Evolutionary conservation across 305 asterid species (phyloP).

Genomic region (Fraxinus sp.): DNA sequence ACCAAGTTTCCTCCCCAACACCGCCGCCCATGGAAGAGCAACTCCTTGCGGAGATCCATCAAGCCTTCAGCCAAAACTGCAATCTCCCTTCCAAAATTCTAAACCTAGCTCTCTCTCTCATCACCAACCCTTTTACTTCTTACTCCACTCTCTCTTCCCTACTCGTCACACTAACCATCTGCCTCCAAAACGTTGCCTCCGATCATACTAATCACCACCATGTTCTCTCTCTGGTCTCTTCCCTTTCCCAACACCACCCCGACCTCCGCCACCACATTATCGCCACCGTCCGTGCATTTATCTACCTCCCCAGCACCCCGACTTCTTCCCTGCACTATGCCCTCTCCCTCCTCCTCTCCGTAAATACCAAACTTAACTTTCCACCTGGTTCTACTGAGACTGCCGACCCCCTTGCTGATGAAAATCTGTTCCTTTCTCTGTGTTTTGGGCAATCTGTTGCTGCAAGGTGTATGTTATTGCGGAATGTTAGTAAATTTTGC

Average conservation of each 20-base stretch:
- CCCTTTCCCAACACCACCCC: conserved; percentile 45
- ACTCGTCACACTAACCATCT: conserved; percentile 40
- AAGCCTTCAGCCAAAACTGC: neutral
- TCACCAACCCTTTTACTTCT: conserved; percentile 65
- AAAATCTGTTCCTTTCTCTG: conserved; percentile 65
- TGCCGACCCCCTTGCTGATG: conserved; percentile 43
- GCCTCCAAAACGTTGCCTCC: conserved; percentile 35
- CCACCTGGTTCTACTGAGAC: conserved; percentile 21
- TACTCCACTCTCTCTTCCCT: conserved; percentile 41
- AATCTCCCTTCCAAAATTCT: conserved; percentile 17
- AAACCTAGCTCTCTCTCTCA: conserved; percentile 45
- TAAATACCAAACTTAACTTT: neutral
- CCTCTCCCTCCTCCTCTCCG: conserved; percentile 44
- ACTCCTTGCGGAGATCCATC: neutral
- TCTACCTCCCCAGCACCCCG: conserved; percentile 41
- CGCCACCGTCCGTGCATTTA: conserved; percentile 37
- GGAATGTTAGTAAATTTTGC: conserved; percentile 48
- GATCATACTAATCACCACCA: conserved; percentile 11
- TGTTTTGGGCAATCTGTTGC: conserved; percentile 55
- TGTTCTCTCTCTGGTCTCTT: conserved; percentile 53
- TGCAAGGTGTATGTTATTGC: conserved; percentile 58
- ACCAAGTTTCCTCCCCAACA: neutral
- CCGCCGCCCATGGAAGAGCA: neutral
- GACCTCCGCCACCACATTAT: conserved; percentile 35
- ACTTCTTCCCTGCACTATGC: conserved; percentile 46